Conservation (phyloP, 306 rosid genomes). For the Trichosanthes cucumerina region DNA sequence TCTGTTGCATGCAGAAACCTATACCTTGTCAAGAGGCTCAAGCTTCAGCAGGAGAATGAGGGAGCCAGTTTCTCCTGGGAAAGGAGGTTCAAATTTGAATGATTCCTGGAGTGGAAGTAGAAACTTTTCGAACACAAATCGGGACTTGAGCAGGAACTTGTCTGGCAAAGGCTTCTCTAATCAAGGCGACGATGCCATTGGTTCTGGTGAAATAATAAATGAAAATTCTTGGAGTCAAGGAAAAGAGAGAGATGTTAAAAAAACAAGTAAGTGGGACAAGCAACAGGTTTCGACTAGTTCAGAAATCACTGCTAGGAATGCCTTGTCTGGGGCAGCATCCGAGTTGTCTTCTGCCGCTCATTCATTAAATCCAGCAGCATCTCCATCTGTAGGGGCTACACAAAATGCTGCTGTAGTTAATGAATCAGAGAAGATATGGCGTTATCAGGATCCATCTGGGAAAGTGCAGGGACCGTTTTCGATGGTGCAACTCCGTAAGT, state of each 20-base stretch:
- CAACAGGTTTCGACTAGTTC: conserved; percentile 38
- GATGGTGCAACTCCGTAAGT: conserved; percentile 76
- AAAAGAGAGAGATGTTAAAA: conserved; percentile 65
- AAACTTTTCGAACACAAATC: conserved; percentile 43
- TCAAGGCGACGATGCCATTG: conserved; percentile 49
- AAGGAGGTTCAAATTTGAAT: conserved; percentile 42
- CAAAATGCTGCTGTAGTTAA: conserved; percentile 40
- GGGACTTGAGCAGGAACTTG: conserved; percentile 52
- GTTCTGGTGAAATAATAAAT: conserved; percentile 38
- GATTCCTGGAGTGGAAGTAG: conserved; percentile 75
- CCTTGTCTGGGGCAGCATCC: conserved; percentile 24
- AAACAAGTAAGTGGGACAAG: conserved; percentile 55
- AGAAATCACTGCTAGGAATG: conserved; percentile 39
- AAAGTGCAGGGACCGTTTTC: conserved; percentile 98
- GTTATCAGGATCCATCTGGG: conserved; percentile 89
- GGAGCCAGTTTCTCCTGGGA: conserved; percentile 71
- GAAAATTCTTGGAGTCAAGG: conserved; percentile 52
- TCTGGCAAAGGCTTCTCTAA: conserved; percentile 57
- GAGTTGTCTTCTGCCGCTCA: conserved; percentile 28
- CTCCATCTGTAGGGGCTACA: conserved; percentile 30
- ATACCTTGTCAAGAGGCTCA: conserved; percentile 53
- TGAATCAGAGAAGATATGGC: conserved; percentile 85
- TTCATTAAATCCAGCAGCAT: conserved; percentile 31
- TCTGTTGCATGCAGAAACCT: conserved; percentile 51
- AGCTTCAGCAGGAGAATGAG: conserved; percentile 69